A percentile compares a stretch with the other conserved stretches of the same genome.
Conservation (phyloP, 176 grass and related monocot species). For the Neostapfia colusana region DNA sequence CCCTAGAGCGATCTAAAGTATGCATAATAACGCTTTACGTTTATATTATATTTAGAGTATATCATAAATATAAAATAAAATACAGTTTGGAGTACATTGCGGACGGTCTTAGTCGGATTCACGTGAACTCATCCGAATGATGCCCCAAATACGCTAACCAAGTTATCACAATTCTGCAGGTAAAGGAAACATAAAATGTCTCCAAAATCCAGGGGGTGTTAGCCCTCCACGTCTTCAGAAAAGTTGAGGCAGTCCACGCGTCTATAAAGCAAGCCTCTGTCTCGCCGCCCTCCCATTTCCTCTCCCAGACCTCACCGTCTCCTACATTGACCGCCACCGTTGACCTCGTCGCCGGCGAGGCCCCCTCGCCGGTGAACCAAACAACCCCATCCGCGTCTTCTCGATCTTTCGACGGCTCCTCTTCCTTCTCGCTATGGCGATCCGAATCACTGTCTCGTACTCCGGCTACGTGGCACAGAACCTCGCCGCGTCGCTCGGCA, state of each 20-base stretch:
- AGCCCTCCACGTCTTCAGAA: conserved; percentile 10
- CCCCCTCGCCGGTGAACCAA: conserved; percentile 26
- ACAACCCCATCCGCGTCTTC: conserved; percentile 39
- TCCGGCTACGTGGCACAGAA: conserved; percentile 83
- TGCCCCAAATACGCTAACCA: neutral
- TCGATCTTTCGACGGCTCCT: conserved; percentile 47
- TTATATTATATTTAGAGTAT: no score
- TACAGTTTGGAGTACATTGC: no score
- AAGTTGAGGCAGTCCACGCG: conserved; percentile 27
- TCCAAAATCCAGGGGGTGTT: conserved; percentile 14
- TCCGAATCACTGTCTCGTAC: conserved; percentile 79
- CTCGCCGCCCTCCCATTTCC: neutral
- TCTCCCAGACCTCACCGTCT: conserved; percentile 15
- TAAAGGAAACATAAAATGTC: neutral
- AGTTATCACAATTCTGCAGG: neutral
- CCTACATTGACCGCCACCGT: conserved; percentile 42
- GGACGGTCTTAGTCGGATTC: neutral
- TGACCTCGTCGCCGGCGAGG: conserved; percentile 50
- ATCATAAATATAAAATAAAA: no score
- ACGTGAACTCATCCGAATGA: neutral
- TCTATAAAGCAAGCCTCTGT: conserved; percentile 29
- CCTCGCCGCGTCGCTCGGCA: conserved; percentile 46
- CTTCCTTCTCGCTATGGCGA: conserved; percentile 73
- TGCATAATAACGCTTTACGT: no score
- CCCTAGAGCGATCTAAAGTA: no score